Evolutionary conservation across 805 yeast species (phyloP).

Genomic region (Wickerhamomyces pijperi): DNA sequence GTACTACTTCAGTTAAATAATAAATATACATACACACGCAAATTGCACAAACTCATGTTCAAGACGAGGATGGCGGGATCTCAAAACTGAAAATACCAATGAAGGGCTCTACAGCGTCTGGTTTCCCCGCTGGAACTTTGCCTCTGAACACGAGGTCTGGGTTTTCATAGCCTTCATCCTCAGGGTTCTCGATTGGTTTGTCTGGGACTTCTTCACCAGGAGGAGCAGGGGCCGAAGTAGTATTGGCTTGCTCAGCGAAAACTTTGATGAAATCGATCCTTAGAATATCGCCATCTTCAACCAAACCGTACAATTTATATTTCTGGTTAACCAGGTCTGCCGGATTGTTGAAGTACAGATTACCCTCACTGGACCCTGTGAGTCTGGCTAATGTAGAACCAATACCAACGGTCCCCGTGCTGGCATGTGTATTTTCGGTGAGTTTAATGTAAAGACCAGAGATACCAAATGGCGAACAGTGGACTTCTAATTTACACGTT

Average conservation of each 20-base stretch:
- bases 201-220: constrained; percentile 5
- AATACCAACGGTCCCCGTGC: constrained; percentile 29
- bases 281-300: constrained; percentile 35
- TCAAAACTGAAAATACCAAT: constrained; percentile 46
- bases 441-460: constrained; percentile 39
- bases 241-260: constrained; percentile 13
- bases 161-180: constrained; percentile 26
- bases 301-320: constrained; percentile 36
- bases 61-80: constrained; percentile 7
- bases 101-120: constrained; percentile 40
- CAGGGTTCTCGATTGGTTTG: constrained; percentile 19
- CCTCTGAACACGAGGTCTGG: constrained; percentile 42
- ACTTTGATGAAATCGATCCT: constrained; percentile 43
- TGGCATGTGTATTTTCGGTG: constrained; percentile 33
- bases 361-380: constrained; percentile 40
- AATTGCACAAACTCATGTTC: neutral
- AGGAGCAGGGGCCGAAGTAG: neutral
- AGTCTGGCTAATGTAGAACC: constrained; percentile 47
- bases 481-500: constrained; percentile 41
- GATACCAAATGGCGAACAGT: constrained; percentile 46
- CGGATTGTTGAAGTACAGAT: constrained; percentile 35
- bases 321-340: constrained; percentile 35
- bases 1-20: constrained; percentile 13
- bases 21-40: too few relatives aligned
- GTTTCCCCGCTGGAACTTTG: constrained; percentile 40